Evolutionary conservation across 2,329 filamentous ascomycete genomes (phyloP), one percentile per base, ranked within the genome.

Genomic region (Fusarium anthophilum): DNA sequence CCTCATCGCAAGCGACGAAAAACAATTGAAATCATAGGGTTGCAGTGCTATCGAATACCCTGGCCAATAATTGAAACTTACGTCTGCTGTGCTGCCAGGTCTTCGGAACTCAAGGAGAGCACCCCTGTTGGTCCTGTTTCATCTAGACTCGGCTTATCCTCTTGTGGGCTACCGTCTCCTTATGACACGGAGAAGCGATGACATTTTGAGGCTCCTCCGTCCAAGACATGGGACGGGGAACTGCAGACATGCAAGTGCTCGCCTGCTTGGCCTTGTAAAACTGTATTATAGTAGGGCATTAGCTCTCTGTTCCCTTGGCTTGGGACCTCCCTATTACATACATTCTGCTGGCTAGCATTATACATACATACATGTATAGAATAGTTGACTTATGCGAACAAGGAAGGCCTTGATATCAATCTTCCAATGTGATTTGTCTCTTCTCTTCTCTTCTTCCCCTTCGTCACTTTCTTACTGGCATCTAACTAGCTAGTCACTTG

Each of bases 171-270:
- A 50, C 47, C 38, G 22, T 68, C 71, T 57, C 61, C 70, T 63
- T 57, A 39, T 44, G 37, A 54, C 50, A 38, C 28, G 56, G 55
- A 66, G 45, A 55, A 63, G 68, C 68, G 26, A 70, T 41, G 66
- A 32, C 70, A 70, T 56, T 66, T 69, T 72, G 71, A 74, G 71
- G 63, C 71, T 74, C 69, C 53, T 72, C 69, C 69, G 69, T 26
- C 48, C 57, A 63, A 63, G 70, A 73, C 66, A 73, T 73, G 70
- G 69, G 69, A 73, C 58, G 69, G 70, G 63, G 69, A 72, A 68
- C 54, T 48, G 37, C 38, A 72, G 41, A 57, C 39, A 65, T 65
- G 35, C 48, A 53, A 59, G 41, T 48, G 50, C 43, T 74, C 59
- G 45, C 60, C 43, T 58, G 32, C 39, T 50, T 53, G 35, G 35